A percentile compares a stretch with the other conserved stretches of the same genome.
These are phyloP conservation scores for Eucalyptus sp. DNA, from an alignment of 345 rosid species.

Conservation along the genomic window DNA sequence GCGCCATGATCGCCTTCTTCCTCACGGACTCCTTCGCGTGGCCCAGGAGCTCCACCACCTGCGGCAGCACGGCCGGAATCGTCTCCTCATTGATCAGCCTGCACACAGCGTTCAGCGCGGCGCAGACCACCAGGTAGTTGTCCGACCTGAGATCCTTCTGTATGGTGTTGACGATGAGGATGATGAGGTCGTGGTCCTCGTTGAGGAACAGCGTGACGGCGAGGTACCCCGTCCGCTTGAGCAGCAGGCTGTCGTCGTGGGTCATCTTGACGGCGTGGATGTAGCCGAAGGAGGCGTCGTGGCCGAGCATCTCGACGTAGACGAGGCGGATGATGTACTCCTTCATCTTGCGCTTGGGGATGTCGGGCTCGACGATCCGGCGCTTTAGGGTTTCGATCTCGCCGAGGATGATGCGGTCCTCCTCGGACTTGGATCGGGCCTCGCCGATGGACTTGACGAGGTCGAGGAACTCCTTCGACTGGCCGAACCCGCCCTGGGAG, in stretches of 20 bases:
- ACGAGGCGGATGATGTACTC: constrained; percentile 82
- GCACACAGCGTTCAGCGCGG: constrained; percentile 86
- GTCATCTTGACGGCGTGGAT: constrained; percentile 99
- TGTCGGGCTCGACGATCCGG: constrained; percentile 73
- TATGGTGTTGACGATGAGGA: constrained; percentile 85
- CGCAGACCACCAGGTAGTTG: constrained; percentile 75
- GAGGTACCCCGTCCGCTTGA: constrained; percentile 90
- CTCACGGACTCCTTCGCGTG: constrained; percentile 91
- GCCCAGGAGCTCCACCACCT: constrained; percentile 69
- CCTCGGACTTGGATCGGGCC: constrained; percentile 98
- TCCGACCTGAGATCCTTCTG: constrained; percentile 97
- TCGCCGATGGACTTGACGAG: constrained; percentile 96
- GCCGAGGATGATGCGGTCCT: constrained; percentile 85
- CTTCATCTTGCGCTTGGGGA: constrained; percentile 92
- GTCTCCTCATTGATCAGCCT: constrained; percentile 96
- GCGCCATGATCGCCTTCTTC: constrained; percentile 98
- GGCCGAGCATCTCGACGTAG: constrained; percentile 97
- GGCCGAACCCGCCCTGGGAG: constrained; percentile 93
- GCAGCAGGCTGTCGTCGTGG: constrained; percentile 67
- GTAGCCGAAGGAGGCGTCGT: constrained; percentile 96
- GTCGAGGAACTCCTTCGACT: constrained; percentile 93
- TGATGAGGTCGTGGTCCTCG: constrained; percentile 93
- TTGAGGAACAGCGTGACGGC: constrained; percentile 89
- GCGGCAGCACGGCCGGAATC: constrained; percentile 92
- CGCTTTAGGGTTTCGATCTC: constrained; percentile 93